A percentile compares a stretch with the other conserved stretches of the same genome.
These are phyloP conservation scores for Carallia brachiata DNA, from an alignment of 345 rosid genomes.

Conservation along the genomic window DNA sequence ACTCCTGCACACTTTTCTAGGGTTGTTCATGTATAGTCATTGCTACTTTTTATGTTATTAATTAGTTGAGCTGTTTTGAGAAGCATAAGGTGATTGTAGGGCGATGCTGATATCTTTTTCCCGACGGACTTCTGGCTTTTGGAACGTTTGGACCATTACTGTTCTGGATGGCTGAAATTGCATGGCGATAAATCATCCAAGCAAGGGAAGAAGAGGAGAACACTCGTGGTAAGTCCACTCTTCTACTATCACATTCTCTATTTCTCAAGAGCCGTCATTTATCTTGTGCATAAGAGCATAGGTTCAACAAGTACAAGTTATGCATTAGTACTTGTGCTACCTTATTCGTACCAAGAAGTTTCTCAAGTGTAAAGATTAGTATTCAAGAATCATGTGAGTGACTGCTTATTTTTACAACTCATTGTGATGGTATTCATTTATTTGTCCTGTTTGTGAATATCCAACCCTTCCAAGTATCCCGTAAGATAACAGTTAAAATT, in stretches of 20 bases:
- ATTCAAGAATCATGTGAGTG: no score
- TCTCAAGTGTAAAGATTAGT: no score
- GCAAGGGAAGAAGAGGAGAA: constrained; percentile 79
- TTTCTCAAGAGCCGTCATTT: not conserved
- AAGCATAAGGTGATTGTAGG: constrained; percentile 45
- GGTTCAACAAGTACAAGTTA: not conserved
- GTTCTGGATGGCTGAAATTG: constrained; percentile 73
- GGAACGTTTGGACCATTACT: constrained; percentile 87
- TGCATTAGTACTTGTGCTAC: not conserved
- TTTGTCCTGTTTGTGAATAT: no score
- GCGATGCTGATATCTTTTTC: constrained; percentile 97
- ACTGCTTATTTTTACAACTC: no score
- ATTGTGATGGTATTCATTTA: no score
- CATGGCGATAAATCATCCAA: constrained; percentile 48
- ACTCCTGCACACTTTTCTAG: no score
- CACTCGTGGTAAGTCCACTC: constrained; percentile 65
- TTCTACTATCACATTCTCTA: not conserved
- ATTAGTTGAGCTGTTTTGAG: not conserved
- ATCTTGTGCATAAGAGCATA: not conserved
- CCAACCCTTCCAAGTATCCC: no score
- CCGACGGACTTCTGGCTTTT: constrained; percentile 92
- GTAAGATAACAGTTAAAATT: no score
- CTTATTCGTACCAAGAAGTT: no score
- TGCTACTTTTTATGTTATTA: not conserved
- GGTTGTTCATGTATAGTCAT: no score